phyloP scores from a whole-genome alignment of 768 basidiomycete species.

The Russula earlei region DNA sequence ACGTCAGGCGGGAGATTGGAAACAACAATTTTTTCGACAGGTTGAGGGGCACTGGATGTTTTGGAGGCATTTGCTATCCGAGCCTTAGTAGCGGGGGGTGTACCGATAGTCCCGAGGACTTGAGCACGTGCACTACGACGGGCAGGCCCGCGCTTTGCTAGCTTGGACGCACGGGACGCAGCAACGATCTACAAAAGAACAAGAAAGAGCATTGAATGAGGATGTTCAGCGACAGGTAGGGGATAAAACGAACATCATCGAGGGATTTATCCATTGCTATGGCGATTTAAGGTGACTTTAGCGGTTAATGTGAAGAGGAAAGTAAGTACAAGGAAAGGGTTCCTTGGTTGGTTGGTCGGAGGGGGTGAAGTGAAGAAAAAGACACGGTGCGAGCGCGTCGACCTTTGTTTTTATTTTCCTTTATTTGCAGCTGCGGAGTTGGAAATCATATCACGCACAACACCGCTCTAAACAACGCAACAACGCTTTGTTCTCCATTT shows the following conservation, averaged over 20 bases:
- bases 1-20: constrained; percentile 91
- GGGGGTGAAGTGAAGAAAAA: neutral
- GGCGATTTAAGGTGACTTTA: neutral
- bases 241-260: constrained; percentile 52
- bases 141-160: constrained; percentile 33
- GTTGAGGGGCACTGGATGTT: constrained; percentile 29
- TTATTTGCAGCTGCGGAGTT: constrained; percentile 20
- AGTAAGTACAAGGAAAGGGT: neutral
- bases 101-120: constrained; percentile 46
- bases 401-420: neutral
- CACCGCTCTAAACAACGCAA: neutral
- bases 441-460: neutral
- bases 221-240: constrained; percentile 21
- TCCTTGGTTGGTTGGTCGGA: neutral
- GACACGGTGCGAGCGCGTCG: neutral
- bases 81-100: constrained; percentile 43
- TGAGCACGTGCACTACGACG: constrained; percentile 43
- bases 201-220: constrained; percentile 22
- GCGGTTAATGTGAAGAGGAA: neutral
- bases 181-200: constrained; percentile 49
- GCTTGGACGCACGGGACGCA: constrained; percentile 38
- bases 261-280: constrained; percentile 70
- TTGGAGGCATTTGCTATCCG: constrained; percentile 37
- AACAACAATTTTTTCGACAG: constrained; percentile 88
- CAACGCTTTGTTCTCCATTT: neutral